Evolutionary conservation across 108 stramenopile species (phyloP).

Genomic region (Pseudonitzschia multiseries): DNA sequence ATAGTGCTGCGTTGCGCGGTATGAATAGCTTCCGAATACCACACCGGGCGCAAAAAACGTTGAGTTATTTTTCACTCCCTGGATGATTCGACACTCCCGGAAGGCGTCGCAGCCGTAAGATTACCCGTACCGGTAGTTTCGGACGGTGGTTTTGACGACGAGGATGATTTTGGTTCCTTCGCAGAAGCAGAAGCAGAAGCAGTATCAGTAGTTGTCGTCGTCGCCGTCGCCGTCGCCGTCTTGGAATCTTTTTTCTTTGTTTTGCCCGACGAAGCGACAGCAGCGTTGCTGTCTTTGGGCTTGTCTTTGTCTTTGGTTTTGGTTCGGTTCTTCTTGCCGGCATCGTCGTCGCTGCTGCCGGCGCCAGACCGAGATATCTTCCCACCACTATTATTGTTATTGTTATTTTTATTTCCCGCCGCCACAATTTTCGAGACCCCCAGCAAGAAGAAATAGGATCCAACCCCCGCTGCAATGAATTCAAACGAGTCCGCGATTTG

Average conservation of each 20-base stretch:
- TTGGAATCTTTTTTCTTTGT: not conserved
- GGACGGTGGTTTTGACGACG: too few relatives aligned
- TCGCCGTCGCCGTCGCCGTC: not conserved
- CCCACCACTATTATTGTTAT: too few relatives aligned
- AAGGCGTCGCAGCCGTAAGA: too few relatives aligned
- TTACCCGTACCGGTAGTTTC: too few relatives aligned
- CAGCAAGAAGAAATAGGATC: conserved; percentile 12
- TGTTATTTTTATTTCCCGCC: not conserved
- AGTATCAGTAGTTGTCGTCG: too few relatives aligned
- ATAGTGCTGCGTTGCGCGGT: too few relatives aligned
- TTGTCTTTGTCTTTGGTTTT: not conserved
- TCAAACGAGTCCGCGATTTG: conserved; percentile 8
- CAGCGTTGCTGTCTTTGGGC: not conserved
- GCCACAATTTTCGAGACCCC: conserved; percentile 10
- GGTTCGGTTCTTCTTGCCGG: conserved; percentile 1
- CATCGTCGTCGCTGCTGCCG: not conserved
- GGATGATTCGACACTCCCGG: too few relatives aligned
- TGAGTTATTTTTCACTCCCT: too few relatives aligned
- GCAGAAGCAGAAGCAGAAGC: not conserved
- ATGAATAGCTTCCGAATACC: too few relatives aligned
- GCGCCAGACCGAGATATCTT: not conserved
- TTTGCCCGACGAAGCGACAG: not conserved
- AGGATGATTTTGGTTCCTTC: not conserved
- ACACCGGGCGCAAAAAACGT: too few relatives aligned
- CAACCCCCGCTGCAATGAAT: conserved; percentile 5